A percentile compares a stretch with the other conserved stretches of the same genome.
Evolutionary conservation across 2,329 filamentous ascomycete species (phyloP).

Genomic region (Penicillium sp.): DNA sequence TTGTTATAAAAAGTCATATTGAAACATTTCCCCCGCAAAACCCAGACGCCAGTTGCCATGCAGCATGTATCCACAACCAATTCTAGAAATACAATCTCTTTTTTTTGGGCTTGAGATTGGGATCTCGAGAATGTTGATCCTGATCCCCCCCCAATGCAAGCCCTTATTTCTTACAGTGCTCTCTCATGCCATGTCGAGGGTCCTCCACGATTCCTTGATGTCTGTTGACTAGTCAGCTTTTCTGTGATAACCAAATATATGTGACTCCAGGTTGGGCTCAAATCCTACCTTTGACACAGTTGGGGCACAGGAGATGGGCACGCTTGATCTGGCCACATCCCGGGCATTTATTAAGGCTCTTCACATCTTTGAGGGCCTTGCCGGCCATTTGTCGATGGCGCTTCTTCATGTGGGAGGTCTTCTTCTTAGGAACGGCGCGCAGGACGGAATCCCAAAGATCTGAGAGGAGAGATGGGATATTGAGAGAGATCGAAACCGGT

Average conservation of each 20-base stretch:
- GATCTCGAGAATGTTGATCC: neutral
- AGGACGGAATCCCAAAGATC: constrained; percentile 92
- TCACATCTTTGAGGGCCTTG: constrained; percentile 90
- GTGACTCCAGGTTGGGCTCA: neutral
- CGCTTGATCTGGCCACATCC: constrained; percentile 85
- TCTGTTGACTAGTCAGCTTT: constrained; percentile 30
- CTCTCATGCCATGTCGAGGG: constrained; percentile 33
- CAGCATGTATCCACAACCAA: constrained; percentile 32
- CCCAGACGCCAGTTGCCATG: constrained; percentile 42
- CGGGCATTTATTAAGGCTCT: constrained; percentile 81
- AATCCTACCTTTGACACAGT: constrained; percentile 73
- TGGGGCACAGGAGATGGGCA: constrained; percentile 82
- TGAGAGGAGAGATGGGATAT: constrained; percentile 67
- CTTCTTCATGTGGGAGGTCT: constrained; percentile 96
- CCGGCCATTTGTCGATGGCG: constrained; percentile 90
- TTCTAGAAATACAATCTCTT: constrained; percentile 25
- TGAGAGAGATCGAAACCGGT: constrained; percentile 59
- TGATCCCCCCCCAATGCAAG: neutral
- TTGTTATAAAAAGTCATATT: constrained; percentile 13
- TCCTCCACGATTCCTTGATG: constrained; percentile 50
- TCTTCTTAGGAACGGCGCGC: constrained; percentile 95
- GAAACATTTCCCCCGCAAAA: constrained; percentile 21
- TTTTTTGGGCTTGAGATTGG: constrained; percentile 14
- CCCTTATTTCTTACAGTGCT: constrained; percentile 6
- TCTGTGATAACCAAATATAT: neutral